Conservation (phyloP, 2,329 filamentous ascomycete species). For the Claviceps maximensis region DNA sequence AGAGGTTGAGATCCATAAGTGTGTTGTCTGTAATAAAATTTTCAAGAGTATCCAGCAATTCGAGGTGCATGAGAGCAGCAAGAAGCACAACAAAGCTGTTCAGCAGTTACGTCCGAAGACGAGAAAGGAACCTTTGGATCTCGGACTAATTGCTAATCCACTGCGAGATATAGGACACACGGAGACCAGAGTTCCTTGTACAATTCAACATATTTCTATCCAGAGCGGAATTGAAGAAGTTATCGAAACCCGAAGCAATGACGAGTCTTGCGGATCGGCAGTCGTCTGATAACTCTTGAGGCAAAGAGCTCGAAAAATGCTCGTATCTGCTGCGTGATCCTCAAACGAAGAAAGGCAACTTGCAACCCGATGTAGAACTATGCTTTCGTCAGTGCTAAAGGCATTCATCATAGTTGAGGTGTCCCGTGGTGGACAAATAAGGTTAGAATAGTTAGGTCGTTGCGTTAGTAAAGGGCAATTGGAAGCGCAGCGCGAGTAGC, state of each 20-base stretch:
- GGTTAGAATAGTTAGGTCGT: slow-evolving; percentile 37
- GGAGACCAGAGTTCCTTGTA: not conserved
- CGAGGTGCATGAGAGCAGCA: slow-evolving; percentile 86
- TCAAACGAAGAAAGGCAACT: slow-evolving; percentile 31
- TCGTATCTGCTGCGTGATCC: not conserved
- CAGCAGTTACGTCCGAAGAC: slow-evolving; percentile 71
- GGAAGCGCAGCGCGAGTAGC: slow-evolving; percentile 2
- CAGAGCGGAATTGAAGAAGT: not conserved
- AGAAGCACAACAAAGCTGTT: slow-evolving; percentile 84
- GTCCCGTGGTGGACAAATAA: slow-evolving; percentile 21
- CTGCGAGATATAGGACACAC: not conserved
- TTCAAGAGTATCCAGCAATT: slow-evolving; percentile 92
- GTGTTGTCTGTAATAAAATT: slow-evolving; percentile 60
- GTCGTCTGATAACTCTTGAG: not conserved
- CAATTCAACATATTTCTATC: not conserved
- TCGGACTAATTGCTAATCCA: slow-evolving; percentile 29
- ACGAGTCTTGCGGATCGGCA: not conserved
- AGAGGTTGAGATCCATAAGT: slow-evolving; percentile 52
- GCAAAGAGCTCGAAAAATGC: not conserved
- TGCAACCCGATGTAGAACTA: slow-evolving; percentile 28
- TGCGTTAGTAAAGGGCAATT: slow-evolving; percentile 34
- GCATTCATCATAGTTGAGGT: slow-evolving; percentile 1
- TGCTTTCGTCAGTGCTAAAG: slow-evolving; percentile 12
- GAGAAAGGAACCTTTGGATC: slow-evolving; percentile 59
- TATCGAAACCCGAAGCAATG: not conserved